These are phyloP conservation scores for Gossypium anomalum DNA, from an alignment of 345 rosid species.

Conservation along the genomic window DNA sequence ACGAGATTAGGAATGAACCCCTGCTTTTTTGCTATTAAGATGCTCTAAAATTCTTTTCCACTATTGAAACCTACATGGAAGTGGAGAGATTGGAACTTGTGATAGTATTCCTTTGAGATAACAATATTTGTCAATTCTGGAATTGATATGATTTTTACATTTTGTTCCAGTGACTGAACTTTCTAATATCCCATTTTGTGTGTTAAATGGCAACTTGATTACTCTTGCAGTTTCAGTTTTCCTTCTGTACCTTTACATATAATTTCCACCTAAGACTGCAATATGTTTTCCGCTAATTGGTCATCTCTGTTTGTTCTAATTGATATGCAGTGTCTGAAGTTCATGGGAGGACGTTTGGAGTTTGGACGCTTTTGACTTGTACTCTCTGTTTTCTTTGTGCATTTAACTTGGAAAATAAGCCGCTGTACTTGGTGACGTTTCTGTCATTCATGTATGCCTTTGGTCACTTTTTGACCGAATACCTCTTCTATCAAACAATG, in stretches of 20 bases:
- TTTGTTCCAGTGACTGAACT: not conserved
- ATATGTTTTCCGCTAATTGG: not conserved
- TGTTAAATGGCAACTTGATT: not conserved
- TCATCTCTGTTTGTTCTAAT: not conserved
- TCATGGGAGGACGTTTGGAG: conserved; percentile 95
- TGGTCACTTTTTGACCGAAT: conserved; percentile 81
- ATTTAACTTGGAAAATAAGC: conserved; percentile 73
- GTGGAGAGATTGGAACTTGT: not conserved
- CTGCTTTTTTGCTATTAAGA: not conserved
- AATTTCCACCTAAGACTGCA: not conserved
- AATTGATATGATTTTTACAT: not conserved
- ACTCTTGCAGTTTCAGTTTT: not conserved
- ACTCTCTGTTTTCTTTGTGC: conserved; percentile 94
- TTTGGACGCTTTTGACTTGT: conserved; percentile 94
- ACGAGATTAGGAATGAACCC: not conserved
- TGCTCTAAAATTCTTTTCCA: not conserved
- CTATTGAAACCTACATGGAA: not conserved
- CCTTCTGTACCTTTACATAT: not conserved
- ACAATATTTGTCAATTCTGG: not conserved
- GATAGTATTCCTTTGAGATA: not conserved
- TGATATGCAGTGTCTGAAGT: conserved; percentile 80
- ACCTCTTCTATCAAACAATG: conserved; percentile 74
- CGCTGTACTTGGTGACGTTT: conserved; percentile 74
- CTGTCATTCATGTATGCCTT: conserved; percentile 82
- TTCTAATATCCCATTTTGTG: not conserved